phyloP scores from a whole-genome alignment of 345 rosid species.

The thale cress (Arabidopsis thaliana) region TAIR10.1 NC_003074.8:18216501-18217000 shows the following conservation, averaged over 20 bases:
- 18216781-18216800: slow-evolving; percentile 76
- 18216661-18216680: slow-evolving; percentile 60
- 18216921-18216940: slow-evolving; percentile 66
- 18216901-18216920: slow-evolving; percentile 66
- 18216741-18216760: slow-evolving; percentile 62
- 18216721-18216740: slow-evolving; percentile 64
- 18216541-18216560: slow-evolving; percentile 58
- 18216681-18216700: slow-evolving; percentile 74
- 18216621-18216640: slow-evolving; percentile 67
- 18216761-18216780: slow-evolving; percentile 66
- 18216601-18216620: slow-evolving; percentile 72
- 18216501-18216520: slow-evolving; percentile 72
- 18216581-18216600: slow-evolving; percentile 82
- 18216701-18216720: slow-evolving; percentile 85
- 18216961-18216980: slow-evolving; percentile 65
- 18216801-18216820: slow-evolving; percentile 71
- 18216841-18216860: slow-evolving; percentile 52
- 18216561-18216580: slow-evolving; percentile 68
- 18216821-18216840: slow-evolving; percentile 64
- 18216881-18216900: slow-evolving; percentile 83
- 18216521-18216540: slow-evolving; percentile 50
- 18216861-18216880: slow-evolving; percentile 62
- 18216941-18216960: slow-evolving; percentile 57
- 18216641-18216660: slow-evolving; percentile 63
- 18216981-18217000: slow-evolving; percentile 62